Percentiles rank a stretch among this genome's conserved stretches.
Conservation (phyloP, 768 basidiomycete species). For the Holtermanniella nyarrowii region DNA sequence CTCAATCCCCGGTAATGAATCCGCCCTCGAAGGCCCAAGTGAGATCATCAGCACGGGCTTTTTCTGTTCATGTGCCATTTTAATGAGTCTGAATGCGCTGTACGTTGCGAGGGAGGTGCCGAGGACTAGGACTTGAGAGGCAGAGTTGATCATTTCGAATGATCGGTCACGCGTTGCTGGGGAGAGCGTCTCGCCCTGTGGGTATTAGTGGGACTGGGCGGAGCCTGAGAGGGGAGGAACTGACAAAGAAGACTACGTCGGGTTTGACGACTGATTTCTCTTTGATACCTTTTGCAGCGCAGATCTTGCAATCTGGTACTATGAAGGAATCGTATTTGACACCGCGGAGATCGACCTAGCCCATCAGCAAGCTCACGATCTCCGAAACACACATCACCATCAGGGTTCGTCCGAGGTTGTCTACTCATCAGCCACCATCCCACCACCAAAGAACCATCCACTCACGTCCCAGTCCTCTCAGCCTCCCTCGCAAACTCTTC, state of each 20-base stretch:
- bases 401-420: conserved; percentile 72
- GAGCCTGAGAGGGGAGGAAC: neutral
- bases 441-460: neutral
- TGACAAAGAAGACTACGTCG: neutral
- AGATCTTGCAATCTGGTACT: conserved; percentile 66
- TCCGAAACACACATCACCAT: conserved; percentile 63
- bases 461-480: conserved; percentile 41
- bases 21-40: conserved; percentile 78
- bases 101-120: conserved; percentile 91
- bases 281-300: conserved; percentile 50
- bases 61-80: conserved; percentile 60
- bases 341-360: conserved; percentile 68
- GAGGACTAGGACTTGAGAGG: conserved; percentile 63
- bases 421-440: conserved; percentile 49
- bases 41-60: conserved; percentile 78
- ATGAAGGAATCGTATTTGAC: conserved; percentile 65
- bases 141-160: conserved; percentile 31
- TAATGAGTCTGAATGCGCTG: conserved; percentile 77
- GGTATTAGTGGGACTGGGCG: too few relatives aligned
- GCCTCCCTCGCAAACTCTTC: conserved; percentile 51
- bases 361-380: neutral
- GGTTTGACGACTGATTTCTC: conserved; percentile 51
- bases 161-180: conserved; percentile 57
- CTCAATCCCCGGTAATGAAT: conserved; percentile 52
- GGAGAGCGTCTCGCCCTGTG: conserved; percentile 66